These are phyloP conservation scores for Lentinus brumalis DNA, from an alignment of 768 basidiomycete species.

Conservation along the genomic window DNA sequence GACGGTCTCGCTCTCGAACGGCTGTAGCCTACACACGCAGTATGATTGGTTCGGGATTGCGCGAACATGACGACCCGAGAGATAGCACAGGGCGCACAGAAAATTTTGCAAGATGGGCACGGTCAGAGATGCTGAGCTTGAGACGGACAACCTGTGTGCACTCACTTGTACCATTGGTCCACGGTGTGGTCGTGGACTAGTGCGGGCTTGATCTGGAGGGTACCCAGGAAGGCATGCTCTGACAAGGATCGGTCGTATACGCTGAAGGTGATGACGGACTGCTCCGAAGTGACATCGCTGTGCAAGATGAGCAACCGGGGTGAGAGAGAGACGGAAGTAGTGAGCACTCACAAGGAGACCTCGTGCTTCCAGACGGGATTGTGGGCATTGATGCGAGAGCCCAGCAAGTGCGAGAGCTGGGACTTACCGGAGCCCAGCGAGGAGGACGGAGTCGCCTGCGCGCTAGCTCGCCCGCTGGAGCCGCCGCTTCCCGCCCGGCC, in stretches of 20 bases:
- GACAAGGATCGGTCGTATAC: slow-evolving; percentile 87
- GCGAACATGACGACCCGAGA: slow-evolving; percentile 20
- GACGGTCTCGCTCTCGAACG: slow-evolving; percentile 79
- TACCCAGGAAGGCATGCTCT: slow-evolving; percentile 89
- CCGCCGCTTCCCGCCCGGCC: slow-evolving; percentile 11
- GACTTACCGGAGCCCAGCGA: slow-evolving; percentile 28
- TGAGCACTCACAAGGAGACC: slow-evolving; percentile 87
- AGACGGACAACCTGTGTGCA: slow-evolving; percentile 18
- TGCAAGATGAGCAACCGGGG: slow-evolving; percentile 9
- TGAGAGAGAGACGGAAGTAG: not conserved
- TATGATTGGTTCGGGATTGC: slow-evolving; percentile 12
- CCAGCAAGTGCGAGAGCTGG: slow-evolving; percentile 49
- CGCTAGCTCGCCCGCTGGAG: slow-evolving; percentile 17
- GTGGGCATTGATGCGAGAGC: slow-evolving; percentile 62
- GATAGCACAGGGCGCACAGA: not conserved
- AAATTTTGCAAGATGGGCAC: not conserved
- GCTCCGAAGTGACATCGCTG: slow-evolving; percentile 93
- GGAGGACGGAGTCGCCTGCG: slow-evolving; percentile 29
- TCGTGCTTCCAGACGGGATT: slow-evolving; percentile 99
- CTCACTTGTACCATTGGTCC: slow-evolving; percentile 97
- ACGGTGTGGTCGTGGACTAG: slow-evolving; percentile 92
- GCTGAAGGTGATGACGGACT: slow-evolving; percentile 81
- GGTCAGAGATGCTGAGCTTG: not conserved
- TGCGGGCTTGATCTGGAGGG: slow-evolving; percentile 87
- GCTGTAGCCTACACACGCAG: slow-evolving; percentile 54